Conservation (phyloP, 2,329 filamentous ascomycete species). For the Cordyceps tenuipes region DNA sequence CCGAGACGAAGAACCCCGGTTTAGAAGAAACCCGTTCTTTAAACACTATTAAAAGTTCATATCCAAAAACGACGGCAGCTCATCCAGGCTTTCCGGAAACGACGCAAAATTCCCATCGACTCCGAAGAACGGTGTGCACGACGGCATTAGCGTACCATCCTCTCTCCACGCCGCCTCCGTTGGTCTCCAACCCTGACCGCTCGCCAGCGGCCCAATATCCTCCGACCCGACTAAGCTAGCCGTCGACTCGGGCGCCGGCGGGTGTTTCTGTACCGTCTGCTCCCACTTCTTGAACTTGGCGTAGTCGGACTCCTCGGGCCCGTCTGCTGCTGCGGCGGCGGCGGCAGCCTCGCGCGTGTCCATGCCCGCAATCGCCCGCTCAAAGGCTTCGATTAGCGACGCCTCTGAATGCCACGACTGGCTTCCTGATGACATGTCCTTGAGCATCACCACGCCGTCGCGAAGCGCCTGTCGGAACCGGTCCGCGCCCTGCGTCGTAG, state of each 20-base stretch:
- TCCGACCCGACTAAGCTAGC: background rate
- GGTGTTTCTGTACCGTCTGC: slow-evolving; percentile 37
- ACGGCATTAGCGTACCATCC: slow-evolving; percentile 12
- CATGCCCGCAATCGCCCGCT: slow-evolving; percentile 37
- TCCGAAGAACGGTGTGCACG: slow-evolving; percentile 26
- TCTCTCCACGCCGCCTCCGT: slow-evolving; percentile 14
- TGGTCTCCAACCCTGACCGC: background rate
- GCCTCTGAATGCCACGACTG: slow-evolving; percentile 44
- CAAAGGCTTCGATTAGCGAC: slow-evolving; percentile 44
- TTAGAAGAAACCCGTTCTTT: no score
- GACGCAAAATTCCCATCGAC: slow-evolving; percentile 30
- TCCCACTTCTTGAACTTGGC: slow-evolving; percentile 44
- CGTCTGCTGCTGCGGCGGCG: slow-evolving; percentile 18
- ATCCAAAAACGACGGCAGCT: slow-evolving; percentile 26
- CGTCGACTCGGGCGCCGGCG: slow-evolving; percentile 19
- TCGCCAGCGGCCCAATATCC: background rate
- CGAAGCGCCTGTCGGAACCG: slow-evolving; percentile 35
- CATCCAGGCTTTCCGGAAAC: slow-evolving; percentile 30
- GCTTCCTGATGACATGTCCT: slow-evolving; percentile 44
- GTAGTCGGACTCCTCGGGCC: slow-evolving; percentile 36
- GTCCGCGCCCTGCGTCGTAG: slow-evolving; percentile 26
- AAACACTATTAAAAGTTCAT: background rate
- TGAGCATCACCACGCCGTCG: slow-evolving; percentile 42
- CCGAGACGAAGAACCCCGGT: background rate
- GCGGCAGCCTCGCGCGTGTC: slow-evolving; percentile 32